Base-by-base conservation (phyloP, 306 rosid species). In the Clitoria ternatea region DNA sequence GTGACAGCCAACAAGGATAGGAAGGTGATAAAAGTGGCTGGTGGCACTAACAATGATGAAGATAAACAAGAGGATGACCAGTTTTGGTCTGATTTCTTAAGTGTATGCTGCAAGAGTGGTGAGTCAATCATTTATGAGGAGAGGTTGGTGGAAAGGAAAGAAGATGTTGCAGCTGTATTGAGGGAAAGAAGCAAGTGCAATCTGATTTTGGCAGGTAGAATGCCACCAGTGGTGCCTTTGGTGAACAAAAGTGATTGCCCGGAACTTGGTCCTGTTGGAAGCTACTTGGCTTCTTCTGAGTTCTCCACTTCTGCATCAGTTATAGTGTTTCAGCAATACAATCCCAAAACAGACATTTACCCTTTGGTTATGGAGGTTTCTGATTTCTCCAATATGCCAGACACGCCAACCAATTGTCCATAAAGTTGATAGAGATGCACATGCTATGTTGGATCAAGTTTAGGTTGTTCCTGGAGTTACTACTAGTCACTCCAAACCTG, bases 251-350 rank as follows among this genome's bases (percentile, higher is more conserved):
- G 80, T 49, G 90, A 88, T 65, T 79, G 85, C 2, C 75, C 82
- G 1, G 94, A 88, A 82, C 79, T 88, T 39, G 94, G 90, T 53
- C 88, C 90, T 4, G 63, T 88, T 24, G 94, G 94, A 24, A 88
- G 87, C 76, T 88, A 77, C 78, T 72, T 88, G 61, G 90, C 87
- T 7, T 53, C 87, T 18, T 85, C 94, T 0, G 94, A 81, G 1
- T 88, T 85, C 66, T 88, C 90, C 1, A 64, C 83, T 37, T 72
- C 74, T 0, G 35, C 89, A 7, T 85, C 94, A 1, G 84, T 85
- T 26, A 6, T 83, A 30, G 87, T 88, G 54, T 37, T 85, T 69
- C 90, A 88, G n/a, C 89, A 88, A 27, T 81, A 85, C 45, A 50
- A 83, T 66, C 76, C 82, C 5, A 29, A 54, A 13, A 37, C 68